These are phyloP conservation scores for Lycium ferocissimum DNA, from an alignment of 257 asterid genomes.

Conservation along the genomic window DNA sequence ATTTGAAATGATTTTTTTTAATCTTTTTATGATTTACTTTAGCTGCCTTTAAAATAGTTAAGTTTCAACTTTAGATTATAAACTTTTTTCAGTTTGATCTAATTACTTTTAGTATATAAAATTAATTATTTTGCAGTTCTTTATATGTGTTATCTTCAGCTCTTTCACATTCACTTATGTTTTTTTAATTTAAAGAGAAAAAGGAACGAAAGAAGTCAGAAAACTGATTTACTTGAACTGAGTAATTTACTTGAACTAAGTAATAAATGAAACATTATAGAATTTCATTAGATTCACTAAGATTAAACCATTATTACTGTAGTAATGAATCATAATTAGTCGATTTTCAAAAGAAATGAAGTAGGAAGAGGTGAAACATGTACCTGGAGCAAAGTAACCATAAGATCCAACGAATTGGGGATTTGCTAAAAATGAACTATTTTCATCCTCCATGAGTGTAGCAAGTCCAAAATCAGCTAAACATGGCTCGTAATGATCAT, in stretches of 20 bases:
- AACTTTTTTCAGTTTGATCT: too few relatives aligned
- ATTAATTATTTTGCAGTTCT: too few relatives aligned
- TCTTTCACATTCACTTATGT: too few relatives aligned
- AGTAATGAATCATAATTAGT: neutral
- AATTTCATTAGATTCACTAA: neutral
- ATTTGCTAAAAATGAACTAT: slow-evolving; percentile 46
- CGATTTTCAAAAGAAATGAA: neutral
- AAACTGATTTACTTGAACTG: too few relatives aligned
- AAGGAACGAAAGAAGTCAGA: too few relatives aligned
- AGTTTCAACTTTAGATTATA: too few relatives aligned
- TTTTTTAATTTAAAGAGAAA: too few relatives aligned
- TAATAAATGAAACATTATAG: neutral
- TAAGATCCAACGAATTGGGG: slow-evolving; percentile 89
- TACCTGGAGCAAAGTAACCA: slow-evolving; percentile 93
- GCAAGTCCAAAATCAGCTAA: slow-evolving; percentile 88
- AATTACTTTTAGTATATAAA: too few relatives aligned
- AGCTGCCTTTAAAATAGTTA: too few relatives aligned
- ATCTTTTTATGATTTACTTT: too few relatives aligned
- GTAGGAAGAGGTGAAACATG: neutral
- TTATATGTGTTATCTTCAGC: too few relatives aligned
- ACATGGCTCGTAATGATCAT: slow-evolving; percentile 68
- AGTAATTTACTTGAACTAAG: neutral
- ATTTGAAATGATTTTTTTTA: too few relatives aligned
- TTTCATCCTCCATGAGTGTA: slow-evolving; percentile 67
- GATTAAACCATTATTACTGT: neutral